phyloP scores from a whole-genome alignment of 2,329 filamentous ascomycete genomes.

The Ambrosiella xylebori region DNA sequence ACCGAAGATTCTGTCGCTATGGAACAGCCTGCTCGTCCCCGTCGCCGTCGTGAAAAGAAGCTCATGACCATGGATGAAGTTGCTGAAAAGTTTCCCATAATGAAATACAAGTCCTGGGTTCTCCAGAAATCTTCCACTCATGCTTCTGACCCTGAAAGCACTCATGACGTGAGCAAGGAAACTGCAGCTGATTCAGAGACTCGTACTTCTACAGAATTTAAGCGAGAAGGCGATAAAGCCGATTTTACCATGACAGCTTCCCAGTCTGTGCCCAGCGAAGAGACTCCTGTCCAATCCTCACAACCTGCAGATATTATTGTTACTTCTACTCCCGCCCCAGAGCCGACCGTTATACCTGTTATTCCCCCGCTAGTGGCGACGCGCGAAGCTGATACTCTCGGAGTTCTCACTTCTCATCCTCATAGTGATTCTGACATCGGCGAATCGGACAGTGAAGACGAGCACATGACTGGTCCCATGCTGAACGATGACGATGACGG shows the following conservation, averaged over 20 bases:
- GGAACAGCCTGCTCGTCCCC: constrained; percentile 63
- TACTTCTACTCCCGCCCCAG: not conserved
- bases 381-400: not conserved
- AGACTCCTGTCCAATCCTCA: no score
- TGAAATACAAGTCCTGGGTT: constrained; percentile 94
- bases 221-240: not conserved
- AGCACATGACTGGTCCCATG: constrained; percentile 70
- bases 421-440: constrained; percentile 13
- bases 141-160: not conserved
- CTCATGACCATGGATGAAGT: constrained; percentile 98
- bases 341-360: not conserved
- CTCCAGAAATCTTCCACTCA: constrained; percentile 24
- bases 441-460: constrained; percentile 38
- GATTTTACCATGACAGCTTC: not conserved
- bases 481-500: constrained; percentile 57
- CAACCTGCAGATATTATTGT: not conserved
- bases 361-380: constrained; percentile 6
- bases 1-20: constrained; percentile 82
- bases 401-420: not conserved
- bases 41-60: constrained; percentile 88
- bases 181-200: no score
- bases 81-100: constrained; percentile 88
- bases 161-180: no score
- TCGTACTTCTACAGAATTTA: not conserved
- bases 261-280: no score